Conservation (phyloP, 2,329 filamentous ascomycete species). For the Aspergillus uvarum region DNA sequence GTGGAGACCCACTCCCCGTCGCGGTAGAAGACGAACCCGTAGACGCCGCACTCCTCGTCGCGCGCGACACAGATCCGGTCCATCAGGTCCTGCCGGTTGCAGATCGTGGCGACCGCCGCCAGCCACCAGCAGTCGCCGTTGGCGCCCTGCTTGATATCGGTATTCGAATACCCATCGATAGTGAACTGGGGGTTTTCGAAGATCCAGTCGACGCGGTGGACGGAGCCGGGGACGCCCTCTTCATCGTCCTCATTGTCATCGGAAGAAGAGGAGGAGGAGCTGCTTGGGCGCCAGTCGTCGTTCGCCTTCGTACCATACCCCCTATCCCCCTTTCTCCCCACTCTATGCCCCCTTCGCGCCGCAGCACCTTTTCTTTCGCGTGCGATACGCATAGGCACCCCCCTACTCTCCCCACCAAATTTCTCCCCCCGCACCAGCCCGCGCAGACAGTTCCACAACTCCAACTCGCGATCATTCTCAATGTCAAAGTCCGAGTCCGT, state of each 20-base stretch:
- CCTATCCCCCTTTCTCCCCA: background rate
- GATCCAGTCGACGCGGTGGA: background rate
- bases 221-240: background rate
- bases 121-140: constrained; percentile 2
- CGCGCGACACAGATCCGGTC: background rate
- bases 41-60: background rate
- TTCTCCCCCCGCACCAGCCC: background rate
- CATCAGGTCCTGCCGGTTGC: background rate
- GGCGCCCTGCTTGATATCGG: background rate
- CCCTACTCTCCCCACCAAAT: too few species aligned
- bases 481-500: background rate
- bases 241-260: background rate
- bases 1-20: background rate
- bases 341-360: too few species aligned
- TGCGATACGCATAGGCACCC: too few species aligned
- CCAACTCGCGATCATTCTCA: background rate
- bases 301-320: background rate
- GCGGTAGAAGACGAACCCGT: background rate
- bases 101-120: background rate
- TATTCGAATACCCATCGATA: background rate
- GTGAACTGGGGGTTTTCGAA: background rate
- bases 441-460: background rate
- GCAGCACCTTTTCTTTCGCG: too few species aligned
- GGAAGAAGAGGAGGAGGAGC: background rate
- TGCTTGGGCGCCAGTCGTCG: background rate